These are phyloP conservation scores for Amphirosellinia nigrospora DNA, from an alignment of 495 filamentous ascomycete species.

Conservation along the genomic window DNA sequence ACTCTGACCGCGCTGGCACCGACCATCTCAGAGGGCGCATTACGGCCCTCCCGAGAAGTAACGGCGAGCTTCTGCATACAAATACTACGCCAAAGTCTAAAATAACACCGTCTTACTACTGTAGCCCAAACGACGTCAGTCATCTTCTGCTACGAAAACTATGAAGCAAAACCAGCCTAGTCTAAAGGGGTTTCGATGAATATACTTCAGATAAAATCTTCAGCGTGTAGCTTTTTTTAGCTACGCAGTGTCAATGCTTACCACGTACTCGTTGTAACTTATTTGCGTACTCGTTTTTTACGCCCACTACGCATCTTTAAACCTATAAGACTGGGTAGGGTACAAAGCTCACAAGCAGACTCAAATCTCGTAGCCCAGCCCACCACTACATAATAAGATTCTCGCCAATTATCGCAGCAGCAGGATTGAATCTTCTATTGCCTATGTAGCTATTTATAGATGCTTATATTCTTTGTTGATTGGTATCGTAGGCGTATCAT, in stretches of 20 bases:
- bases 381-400: neutral
- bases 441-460: neutral
- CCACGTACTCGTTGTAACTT: neutral
- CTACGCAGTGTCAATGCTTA: neutral
- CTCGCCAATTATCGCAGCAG: neutral
- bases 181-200: neutral
- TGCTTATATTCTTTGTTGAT: neutral
- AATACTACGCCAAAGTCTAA: neutral
- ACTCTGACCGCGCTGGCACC: neutral
- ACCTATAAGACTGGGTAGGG: too few species aligned
- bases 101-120: neutral
- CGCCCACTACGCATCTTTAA: neutral
- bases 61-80: neutral
- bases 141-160: too few species aligned
- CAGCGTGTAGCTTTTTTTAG: neutral
- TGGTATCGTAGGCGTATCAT: neutral
- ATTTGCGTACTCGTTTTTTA: neutral
- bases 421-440: neutral
- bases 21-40: neutral
- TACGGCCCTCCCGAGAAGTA: neutral
- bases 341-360: neutral
- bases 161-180: neutral
- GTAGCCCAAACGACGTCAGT: neutral
- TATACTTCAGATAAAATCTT: neutral
- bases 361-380: neutral